phyloP scores from a whole-genome alignment of 495 filamentous ascomycete genomes.

The Sporormia fimetaria region DNA sequence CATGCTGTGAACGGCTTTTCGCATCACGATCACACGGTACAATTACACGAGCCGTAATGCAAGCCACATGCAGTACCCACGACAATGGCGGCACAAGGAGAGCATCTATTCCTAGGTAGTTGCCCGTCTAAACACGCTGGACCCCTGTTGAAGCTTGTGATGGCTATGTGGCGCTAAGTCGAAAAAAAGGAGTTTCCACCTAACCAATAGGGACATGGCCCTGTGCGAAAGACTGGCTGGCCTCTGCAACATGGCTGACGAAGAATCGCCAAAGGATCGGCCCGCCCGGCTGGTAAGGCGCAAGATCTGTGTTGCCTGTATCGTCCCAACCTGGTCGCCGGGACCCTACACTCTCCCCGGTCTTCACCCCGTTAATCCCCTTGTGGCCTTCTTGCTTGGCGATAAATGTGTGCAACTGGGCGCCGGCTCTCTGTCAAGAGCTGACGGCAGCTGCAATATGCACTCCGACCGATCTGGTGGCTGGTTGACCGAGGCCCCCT shows the following conservation, averaged over 20 bases:
- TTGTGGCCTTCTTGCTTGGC: slow-evolving; percentile 13
- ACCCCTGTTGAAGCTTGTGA: too few relatives aligned
- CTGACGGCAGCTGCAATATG: slow-evolving; percentile 11
- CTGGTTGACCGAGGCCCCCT: slow-evolving; percentile 3
- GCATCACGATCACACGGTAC: slow-evolving; percentile 8
- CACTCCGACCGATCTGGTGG: slow-evolving; percentile 15
- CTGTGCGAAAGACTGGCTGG: slow-evolving; percentile 11
- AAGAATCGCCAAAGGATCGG: slow-evolving; percentile 13
- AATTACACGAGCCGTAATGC: slow-evolving; percentile 8
- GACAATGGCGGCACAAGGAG: slow-evolving; percentile 12
- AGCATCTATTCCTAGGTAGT: too few relatives aligned
- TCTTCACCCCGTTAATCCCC: too few relatives aligned
- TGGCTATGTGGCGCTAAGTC: too few relatives aligned
- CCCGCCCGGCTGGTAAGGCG: slow-evolving; percentile 13
- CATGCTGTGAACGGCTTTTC: too few relatives aligned
- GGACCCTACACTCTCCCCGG: slow-evolving; percentile 3
- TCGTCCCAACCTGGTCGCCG: slow-evolving; percentile 15
- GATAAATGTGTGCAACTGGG: slow-evolving; percentile 19
- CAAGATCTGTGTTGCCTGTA: slow-evolving; percentile 20
- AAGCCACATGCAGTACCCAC: slow-evolving; percentile 11
- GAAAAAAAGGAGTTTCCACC: not conserved
- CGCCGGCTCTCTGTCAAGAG: slow-evolving; percentile 6
- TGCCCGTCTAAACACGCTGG: too few relatives aligned
- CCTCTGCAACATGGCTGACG: not conserved
- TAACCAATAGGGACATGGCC: slow-evolving; percentile 7